Percentiles rank a stretch among this genome's conserved stretches.
Conservation (phyloP, 306 rosid genomes). For the Gillenia trifoliata region DNA sequence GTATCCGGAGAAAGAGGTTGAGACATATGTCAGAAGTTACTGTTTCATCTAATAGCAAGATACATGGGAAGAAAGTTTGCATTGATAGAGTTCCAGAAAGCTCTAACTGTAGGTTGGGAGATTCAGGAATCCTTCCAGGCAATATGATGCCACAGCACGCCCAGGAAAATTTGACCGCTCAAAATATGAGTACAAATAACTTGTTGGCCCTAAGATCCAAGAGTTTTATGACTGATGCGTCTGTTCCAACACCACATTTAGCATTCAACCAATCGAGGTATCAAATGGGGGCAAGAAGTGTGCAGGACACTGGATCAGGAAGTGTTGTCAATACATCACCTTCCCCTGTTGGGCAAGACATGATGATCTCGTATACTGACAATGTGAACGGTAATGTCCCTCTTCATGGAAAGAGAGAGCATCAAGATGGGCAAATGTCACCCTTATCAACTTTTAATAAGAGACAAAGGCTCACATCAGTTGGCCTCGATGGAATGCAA, state of each 20-base stretch:
- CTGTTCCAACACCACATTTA: slow-evolving; percentile 52
- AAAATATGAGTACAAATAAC: slow-evolving; percentile 47
- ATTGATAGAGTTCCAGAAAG: slow-evolving; percentile 70
- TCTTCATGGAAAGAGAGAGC: slow-evolving; percentile 68
- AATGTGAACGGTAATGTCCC: slow-evolving; percentile 46
- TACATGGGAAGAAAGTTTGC: slow-evolving; percentile 75
- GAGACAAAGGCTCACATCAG: slow-evolving; percentile 54
- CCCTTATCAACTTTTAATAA: slow-evolving; percentile 57
- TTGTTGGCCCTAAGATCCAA: slow-evolving; percentile 55
- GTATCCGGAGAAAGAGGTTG: slow-evolving; percentile 60
- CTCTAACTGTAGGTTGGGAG: slow-evolving; percentile 52
- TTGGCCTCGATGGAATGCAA: slow-evolving; percentile 62
- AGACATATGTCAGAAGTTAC: slow-evolving; percentile 77
- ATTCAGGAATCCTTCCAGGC: slow-evolving; percentile 53
- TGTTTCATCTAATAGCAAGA: slow-evolving; percentile 56
- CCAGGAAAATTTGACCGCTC: slow-evolving; percentile 53
- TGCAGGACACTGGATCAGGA: slow-evolving; percentile 62
- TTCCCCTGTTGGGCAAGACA: slow-evolving; percentile 68
- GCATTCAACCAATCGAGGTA: slow-evolving; percentile 58
- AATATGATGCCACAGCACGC: slow-evolving; percentile 47
- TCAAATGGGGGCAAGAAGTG: slow-evolving; percentile 58
- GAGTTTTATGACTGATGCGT: slow-evolving; percentile 55
- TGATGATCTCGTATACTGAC: slow-evolving; percentile 52
- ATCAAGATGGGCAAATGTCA: slow-evolving; percentile 70
- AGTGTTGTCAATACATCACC: slow-evolving; percentile 47